phyloP scores from a whole-genome alignment of 805 yeast genomes.

The Wickerhamia fluorescens region DNA sequence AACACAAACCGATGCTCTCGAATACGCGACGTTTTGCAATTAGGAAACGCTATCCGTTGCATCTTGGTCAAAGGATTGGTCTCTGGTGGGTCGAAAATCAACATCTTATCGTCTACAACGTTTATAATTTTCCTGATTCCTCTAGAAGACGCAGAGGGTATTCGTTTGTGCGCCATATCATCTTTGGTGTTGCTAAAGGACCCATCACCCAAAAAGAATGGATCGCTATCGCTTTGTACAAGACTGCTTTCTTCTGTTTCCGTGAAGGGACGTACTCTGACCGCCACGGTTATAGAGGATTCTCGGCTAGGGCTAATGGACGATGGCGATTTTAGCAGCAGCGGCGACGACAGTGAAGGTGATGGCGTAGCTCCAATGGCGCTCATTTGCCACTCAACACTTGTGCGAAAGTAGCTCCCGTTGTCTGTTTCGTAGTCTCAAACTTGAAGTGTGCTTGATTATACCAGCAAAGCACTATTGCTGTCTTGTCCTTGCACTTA shows the following conservation, averaged over 20 bases:
- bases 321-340: too few species aligned
- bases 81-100: constrained; percentile 80
- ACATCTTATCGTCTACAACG: constrained; percentile 79
- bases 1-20: constrained; percentile 77
- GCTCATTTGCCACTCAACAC: too few species aligned
- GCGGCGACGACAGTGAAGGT: too few species aligned
- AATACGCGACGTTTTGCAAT: constrained; percentile 40
- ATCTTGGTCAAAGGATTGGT: constrained; percentile 50
- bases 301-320: too few species aligned
- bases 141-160: constrained; percentile 26
- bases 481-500: too few species aligned
- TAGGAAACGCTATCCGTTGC: constrained; percentile 40
- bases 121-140: constrained; percentile 66
- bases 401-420: too few species aligned
- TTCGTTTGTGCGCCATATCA: constrained; percentile 5
- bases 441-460: too few species aligned
- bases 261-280: constrained; percentile 82
- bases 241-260: constrained; percentile 44
- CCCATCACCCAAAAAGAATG: constrained; percentile 48
- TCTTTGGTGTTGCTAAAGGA: constrained; percentile 28
- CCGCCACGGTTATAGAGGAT: constrained; percentile 72
- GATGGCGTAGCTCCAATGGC: too few species aligned
- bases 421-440: too few species aligned
- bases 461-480: too few species aligned
- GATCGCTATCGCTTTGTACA: constrained; percentile 31